Percentiles rank a stretch among this genome's conserved stretches.
Conservation (phyloP, 2,329 filamentous ascomycete species). For the Aureobasidium sp. region DNA sequence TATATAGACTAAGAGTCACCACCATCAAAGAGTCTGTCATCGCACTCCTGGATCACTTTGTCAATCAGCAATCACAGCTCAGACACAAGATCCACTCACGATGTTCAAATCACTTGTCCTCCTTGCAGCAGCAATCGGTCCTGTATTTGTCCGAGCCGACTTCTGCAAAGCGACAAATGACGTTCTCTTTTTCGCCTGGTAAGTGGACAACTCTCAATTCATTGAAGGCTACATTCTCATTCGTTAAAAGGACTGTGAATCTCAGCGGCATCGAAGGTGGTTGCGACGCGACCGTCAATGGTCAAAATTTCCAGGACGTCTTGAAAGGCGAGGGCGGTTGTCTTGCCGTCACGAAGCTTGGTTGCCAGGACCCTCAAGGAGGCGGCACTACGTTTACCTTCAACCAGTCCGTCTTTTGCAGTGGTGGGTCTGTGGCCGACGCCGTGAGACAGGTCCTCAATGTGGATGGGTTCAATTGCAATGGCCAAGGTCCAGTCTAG, state of each 20-base stretch:
- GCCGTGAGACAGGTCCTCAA: neutral
- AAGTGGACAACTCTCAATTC: neutral
- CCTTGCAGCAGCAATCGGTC: neutral
- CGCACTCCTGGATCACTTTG: neutral
- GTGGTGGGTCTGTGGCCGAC: neutral
- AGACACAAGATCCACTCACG: neutral
- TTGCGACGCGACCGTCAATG: neutral
- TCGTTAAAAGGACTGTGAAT: neutral
- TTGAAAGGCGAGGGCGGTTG: neutral
- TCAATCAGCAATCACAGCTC: neutral
- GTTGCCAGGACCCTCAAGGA: neutral
- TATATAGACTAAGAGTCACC: neutral
- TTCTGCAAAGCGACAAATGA: neutral
- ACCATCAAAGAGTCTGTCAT: neutral
- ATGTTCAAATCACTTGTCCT: neutral
- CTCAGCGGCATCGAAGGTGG: neutral
- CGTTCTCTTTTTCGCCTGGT: neutral
- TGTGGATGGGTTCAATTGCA: neutral
- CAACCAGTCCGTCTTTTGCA: neutral
- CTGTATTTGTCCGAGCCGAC: neutral
- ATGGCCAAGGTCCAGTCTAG: neutral
- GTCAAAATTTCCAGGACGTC: neutral
- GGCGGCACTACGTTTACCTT: conserved; percentile 1
- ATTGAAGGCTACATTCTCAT: neutral
- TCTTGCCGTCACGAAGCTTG: neutral